Percentiles rank a stretch among this genome's conserved stretches.
Conservation (phyloP, 192 early-diverging fungal genomes). For the Coemansia sp. region DNA sequence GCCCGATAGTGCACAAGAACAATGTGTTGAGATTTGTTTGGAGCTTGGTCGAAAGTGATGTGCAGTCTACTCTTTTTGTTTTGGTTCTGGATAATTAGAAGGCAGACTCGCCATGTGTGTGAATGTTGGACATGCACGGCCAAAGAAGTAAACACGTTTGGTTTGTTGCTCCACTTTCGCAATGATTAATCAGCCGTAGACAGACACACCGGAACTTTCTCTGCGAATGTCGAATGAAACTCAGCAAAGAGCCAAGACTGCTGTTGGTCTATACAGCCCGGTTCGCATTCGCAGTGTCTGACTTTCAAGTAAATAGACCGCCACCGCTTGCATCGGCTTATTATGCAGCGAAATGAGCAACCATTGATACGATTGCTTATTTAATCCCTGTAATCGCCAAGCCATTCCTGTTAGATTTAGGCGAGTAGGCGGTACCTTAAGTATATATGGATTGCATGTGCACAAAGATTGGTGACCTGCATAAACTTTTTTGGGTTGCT, state of each 20-base stretch:
- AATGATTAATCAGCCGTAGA: slow-evolving; percentile 1
- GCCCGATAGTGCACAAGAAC: background rate
- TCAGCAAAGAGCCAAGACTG: background rate
- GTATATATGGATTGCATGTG: background rate
- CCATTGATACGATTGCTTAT: background rate
- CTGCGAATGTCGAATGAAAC: background rate
- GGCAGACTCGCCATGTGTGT: background rate
- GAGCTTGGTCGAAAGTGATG: background rate
- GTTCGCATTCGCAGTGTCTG: background rate
- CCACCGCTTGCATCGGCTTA: background rate
- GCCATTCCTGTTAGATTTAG: background rate
- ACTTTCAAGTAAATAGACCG: background rate
- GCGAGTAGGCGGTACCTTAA: background rate
- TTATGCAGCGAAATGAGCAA: background rate
- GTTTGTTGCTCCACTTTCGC: background rate
- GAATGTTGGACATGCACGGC: background rate
- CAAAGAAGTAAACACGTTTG: background rate
- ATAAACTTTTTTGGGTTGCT: background rate
- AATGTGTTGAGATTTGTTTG: background rate
- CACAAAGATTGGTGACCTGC: background rate
- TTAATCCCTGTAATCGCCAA: background rate
- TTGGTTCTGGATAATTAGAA: background rate
- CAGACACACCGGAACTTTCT: background rate
- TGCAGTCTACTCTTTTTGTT: background rate
- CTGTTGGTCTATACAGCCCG: background rate